Evolutionary conservation across 805 yeast genomes (phyloP).

Genomic region (Barnettozyma sucrosica): DNA sequence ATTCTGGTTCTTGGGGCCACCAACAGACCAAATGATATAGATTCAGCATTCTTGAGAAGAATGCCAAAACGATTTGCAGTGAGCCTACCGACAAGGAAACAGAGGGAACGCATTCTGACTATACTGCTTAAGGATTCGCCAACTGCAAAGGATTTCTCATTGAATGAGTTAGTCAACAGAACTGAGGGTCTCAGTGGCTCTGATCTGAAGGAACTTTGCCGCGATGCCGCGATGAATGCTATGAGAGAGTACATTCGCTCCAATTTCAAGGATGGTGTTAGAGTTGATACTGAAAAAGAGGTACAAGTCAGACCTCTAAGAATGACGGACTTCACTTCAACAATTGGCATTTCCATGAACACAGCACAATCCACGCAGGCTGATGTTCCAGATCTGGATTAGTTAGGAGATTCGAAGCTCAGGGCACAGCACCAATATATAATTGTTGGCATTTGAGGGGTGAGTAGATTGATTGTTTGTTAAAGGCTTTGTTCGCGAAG

Average conservation of each 20-base stretch:
- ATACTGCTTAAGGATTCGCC: slow-evolving; percentile 63
- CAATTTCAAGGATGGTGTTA: slow-evolving; percentile 35
- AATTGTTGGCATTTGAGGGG: background rate
- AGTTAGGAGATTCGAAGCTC: background rate
- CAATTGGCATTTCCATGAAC: slow-evolving; percentile 12
- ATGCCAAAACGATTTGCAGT: slow-evolving; percentile 88
- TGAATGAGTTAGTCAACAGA: slow-evolving; percentile 49
- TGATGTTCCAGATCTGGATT: slow-evolving; percentile 5
- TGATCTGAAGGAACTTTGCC: slow-evolving; percentile 82
- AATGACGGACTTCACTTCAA: slow-evolving; percentile 46
- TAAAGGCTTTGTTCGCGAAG: background rate
- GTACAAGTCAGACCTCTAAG: slow-evolving; percentile 53
- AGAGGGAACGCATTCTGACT: slow-evolving; percentile 64
- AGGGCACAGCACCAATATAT: background rate
- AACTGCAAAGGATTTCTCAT: slow-evolving; percentile 52
- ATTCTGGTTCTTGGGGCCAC: slow-evolving; percentile 92
- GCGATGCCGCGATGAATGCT: slow-evolving; percentile 89
- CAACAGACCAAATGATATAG: slow-evolving; percentile 87
- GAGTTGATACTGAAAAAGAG: slow-evolving; percentile 31
- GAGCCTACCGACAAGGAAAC: slow-evolving; percentile 59
- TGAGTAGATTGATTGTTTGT: background rate
- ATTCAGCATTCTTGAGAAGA: slow-evolving; percentile 85
- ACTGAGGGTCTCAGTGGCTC: slow-evolving; percentile 86
- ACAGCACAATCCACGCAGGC: slow-evolving; percentile 12
- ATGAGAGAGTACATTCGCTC: slow-evolving; percentile 76